Evolutionary conservation across 257 asterid species (phyloP), one percentile per base, ranked within the genome.

Genomic region (Solanum tacnaense): DNA sequence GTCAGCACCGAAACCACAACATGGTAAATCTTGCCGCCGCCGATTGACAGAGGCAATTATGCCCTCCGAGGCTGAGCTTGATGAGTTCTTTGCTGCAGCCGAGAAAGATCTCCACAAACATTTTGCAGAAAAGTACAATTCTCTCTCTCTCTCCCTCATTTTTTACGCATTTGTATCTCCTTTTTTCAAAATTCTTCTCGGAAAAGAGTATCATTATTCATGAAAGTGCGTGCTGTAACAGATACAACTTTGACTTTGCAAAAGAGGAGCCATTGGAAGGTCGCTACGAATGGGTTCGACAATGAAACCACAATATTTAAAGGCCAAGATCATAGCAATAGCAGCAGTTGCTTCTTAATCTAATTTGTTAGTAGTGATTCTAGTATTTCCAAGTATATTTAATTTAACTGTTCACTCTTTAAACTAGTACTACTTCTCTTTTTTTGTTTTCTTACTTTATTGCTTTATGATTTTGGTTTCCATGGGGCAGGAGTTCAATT

Each of bases 231-330:
- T 39, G 65, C 32, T 39, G 46, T 56, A 89, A 90, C 89, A 95
- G 98, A 94, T 95, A 94, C 89, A 95, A 95, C 90, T 95, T 76
- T 73, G 96, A 95, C 92, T 83, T 95, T 84, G 89, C 89, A 89
- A 90, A 93, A 89, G 98, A 94, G 79, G 87, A 91, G 91, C 94
- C 98, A 31, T 13, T 91, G 76, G 91, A 93, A 73, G 98, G 98
- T 60, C 92, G 93, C 13, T 95, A 91, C 85, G 93, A 93, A 78
- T 95, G 98, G 94, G 88, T 90, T 90, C 88, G 83, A 71, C 72
- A 90, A 87, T 85, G 70, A 39, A 74, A 88, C 92, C 91, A 76
- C 65, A 73, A 32, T 7, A 72, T 34, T 72, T 34, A 32, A 72
- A 35, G 29, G 71, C 46, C 12, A 79, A 58, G 62, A 35, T 23